These are phyloP conservation scores for Kokia cookei DNA, from an alignment of 441 rosid genomes.

Conservation along the genomic window DNA sequence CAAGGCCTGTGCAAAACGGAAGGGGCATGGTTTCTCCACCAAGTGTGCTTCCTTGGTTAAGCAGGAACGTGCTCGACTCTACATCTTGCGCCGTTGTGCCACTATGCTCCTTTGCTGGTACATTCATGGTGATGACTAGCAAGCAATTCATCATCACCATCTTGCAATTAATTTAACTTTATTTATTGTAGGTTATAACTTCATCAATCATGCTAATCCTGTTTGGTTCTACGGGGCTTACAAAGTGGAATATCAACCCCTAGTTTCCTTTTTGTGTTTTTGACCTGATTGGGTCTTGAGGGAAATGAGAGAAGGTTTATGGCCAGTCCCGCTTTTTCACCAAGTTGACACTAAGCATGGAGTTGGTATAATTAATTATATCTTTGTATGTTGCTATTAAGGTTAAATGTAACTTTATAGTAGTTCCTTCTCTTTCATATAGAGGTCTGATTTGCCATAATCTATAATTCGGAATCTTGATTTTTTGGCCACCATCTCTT, in stretches of 20 bases:
- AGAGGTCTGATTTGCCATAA: too few relatives aligned
- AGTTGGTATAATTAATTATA: slow-evolving; percentile 1
- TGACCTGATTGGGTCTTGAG: slow-evolving; percentile 25
- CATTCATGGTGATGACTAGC: slow-evolving; percentile 58
- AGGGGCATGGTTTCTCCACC: slow-evolving; percentile 46
- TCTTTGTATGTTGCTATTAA: background rate
- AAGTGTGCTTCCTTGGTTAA: slow-evolving; percentile 60
- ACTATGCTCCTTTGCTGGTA: slow-evolving; percentile 87
- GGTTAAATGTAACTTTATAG: background rate
- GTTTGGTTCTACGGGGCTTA: slow-evolving; percentile 7
- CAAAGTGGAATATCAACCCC: slow-evolving; percentile 6
- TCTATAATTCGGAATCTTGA: too few relatives aligned
- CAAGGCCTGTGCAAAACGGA: slow-evolving; percentile 20
- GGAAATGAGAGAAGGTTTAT: slow-evolving; percentile 5
- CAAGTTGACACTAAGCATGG: background rate
- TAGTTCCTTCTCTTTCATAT: background rate
- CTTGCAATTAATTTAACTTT: too few relatives aligned
- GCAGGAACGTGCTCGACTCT: slow-evolving; percentile 73
- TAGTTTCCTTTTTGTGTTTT: slow-evolving; percentile 15
- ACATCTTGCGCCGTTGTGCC: slow-evolving; percentile 75
- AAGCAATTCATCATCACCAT: background rate
- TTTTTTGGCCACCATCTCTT: too few relatives aligned
- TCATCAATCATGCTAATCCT: background rate
- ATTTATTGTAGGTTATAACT: background rate
- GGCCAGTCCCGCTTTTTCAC: slow-evolving; percentile 21